Evolutionary conservation across 371 early-diverging fungal genomes (phyloP), one percentile per base, ranked within the genome.

Genomic region (Saksenaea oblongispora): DNA sequence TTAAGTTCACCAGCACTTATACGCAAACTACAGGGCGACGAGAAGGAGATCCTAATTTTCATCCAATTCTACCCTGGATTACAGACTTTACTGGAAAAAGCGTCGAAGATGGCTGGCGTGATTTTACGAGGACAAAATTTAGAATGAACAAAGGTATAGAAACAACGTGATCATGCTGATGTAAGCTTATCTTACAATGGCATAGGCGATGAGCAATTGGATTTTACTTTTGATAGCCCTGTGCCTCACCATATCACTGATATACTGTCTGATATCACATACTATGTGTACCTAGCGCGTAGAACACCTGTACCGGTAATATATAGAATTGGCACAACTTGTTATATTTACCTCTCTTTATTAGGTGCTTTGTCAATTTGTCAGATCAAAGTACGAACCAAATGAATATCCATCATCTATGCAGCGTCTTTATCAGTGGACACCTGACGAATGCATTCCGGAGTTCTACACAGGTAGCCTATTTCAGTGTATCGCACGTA

Each of bases 391-490:
- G 59, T 90, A 87, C 59, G 88, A 88, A 54, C 89, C 90, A 3
- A 86, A 87, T 58, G 90, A 90, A 64, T 89, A 88, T 54, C 89
- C 89, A 10, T 77, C 83, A 0, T 87, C 89, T 3, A 80, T 88
- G 65, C 80, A 81, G 42, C 72, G 87, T 39, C 64, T 89, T 5
- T 89, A 87, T 59, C 82, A 84, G 59, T 90, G 89, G 89, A 89
- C 90, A 0, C 88, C 89, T 7, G 90, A 90, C 65, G 90, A 90
- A 73, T 90, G 90, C 64, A 89, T 90, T 34, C 90, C 90, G 5
- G 90, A 90, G 56, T 90, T 89, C 27, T 90, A 86, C 59, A 85
- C 87, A 5, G 84, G 84, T 70, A 69, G 17, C 51, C 34, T n/a
- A 17, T 22, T 5, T 13, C 11, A n/a, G 54, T 54, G 2, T 22